Evolutionary conservation across 345 rosid species (phyloP).

Genomic region (Eucalyptus cladocalyx): DNA sequence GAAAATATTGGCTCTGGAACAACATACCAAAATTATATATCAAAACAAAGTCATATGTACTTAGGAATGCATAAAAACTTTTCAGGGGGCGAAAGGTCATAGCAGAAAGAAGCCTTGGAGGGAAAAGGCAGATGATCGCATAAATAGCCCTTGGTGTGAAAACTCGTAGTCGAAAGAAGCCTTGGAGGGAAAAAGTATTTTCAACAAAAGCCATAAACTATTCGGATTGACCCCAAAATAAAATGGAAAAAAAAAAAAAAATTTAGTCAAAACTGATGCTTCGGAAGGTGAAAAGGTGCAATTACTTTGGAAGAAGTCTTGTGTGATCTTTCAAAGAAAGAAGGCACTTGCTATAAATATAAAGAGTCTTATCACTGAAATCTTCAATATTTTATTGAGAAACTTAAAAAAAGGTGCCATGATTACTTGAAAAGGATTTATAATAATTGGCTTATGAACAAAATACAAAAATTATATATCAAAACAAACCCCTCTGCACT

Average conservation of each 20-base stretch:
- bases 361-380: background rate
- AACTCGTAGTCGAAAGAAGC: background rate
- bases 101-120: background rate
- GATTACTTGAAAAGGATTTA: background rate
- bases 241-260: too few relatives aligned
- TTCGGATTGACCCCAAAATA: background rate
- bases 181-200: background rate
- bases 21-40: background rate
- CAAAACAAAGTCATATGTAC: background rate
- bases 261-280: background rate
- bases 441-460: background rate
- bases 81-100: background rate
- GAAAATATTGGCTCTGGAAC: background rate
- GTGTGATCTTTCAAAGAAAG: background rate
- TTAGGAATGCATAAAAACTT: background rate
- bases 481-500: background rate
- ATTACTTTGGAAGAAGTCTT: background rate
- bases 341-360: background rate
- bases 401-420: background rate
- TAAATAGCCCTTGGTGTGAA: background rate
- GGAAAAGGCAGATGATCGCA: background rate
- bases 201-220: background rate
- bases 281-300: background rate
- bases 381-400: background rate
- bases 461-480: too few relatives aligned